Evolutionary conservation across 1,284 basidiomycete genomes (phyloP).

Genomic region (Boletus mariae): DNA sequence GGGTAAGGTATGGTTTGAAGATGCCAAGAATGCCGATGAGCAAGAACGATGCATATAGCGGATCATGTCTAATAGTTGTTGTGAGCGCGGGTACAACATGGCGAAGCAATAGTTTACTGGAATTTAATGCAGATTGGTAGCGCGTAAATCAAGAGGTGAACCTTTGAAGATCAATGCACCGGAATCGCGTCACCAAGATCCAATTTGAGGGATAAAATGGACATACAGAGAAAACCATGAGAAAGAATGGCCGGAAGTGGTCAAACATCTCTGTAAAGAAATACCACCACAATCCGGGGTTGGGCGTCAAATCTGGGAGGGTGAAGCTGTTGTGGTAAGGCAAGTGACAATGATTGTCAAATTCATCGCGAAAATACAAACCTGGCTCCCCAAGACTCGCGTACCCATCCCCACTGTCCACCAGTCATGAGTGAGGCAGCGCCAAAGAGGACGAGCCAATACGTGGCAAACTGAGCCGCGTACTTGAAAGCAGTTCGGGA

Average conservation of each 20-base stretch:
- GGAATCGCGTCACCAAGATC: not conserved
- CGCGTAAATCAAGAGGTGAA: slow-evolving; percentile 84
- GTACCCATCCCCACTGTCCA: slow-evolving; percentile 64
- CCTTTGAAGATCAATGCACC: slow-evolving; percentile 40
- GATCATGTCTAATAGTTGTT: slow-evolving; percentile 62
- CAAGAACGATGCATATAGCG: slow-evolving; percentile 77
- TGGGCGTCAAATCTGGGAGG: slow-evolving; percentile 87
- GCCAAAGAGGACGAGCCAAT: slow-evolving; percentile 42
- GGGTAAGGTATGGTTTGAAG: slow-evolving; percentile 91
- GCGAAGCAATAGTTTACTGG: slow-evolving; percentile 45
- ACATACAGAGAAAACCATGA: slow-evolving; percentile 90
- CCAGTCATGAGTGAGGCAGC: slow-evolving; percentile 41
- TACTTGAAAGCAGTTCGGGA: slow-evolving; percentile 40
- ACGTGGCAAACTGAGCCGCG: slow-evolving; percentile 46
- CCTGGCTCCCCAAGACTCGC: slow-evolving; percentile 82
- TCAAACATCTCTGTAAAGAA: slow-evolving; percentile 99
- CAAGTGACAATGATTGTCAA: slow-evolving; percentile 2
- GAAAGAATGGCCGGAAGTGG: slow-evolving; percentile 93
- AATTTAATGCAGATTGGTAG: slow-evolving; percentile 87
- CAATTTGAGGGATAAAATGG: too few relatives aligned
- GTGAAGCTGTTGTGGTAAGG: slow-evolving; percentile 44
- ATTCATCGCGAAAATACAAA: slow-evolving; percentile 39
- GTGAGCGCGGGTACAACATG: not conserved
- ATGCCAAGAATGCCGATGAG: slow-evolving; percentile 76
- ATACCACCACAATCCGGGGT: slow-evolving; percentile 97